Evolutionary conservation across 331 rosid species (phyloP).

Genomic region (Malus hybrid): DNA sequence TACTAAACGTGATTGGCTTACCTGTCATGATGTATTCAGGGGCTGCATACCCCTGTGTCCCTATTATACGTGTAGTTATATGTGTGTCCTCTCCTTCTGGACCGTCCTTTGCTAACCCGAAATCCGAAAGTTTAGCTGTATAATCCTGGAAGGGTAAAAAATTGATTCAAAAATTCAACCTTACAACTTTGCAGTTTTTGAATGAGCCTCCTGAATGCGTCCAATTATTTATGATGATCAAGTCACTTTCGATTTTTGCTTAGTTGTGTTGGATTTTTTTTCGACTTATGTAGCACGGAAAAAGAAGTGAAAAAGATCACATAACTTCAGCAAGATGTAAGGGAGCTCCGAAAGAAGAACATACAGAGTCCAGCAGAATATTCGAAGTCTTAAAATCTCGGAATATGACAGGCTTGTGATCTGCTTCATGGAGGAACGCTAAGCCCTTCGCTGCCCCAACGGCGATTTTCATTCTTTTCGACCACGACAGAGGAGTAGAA

Average conservation of each 20-base stretch:
- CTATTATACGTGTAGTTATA: conserved; percentile 50
- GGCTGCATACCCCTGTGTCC: conserved; percentile 73
- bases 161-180: neutral
- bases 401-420: conserved; percentile 63
- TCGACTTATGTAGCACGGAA: neutral
- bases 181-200: neutral
- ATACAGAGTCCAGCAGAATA: conserved; percentile 68
- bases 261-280: neutral
- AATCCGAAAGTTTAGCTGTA: conserved; percentile 55
- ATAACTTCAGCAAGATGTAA: neutral
- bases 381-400: conserved; percentile 83
- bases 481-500: conserved; percentile 74
- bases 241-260: neutral
- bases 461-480: conserved; percentile 75
- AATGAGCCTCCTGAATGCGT: neutral
- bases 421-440: conserved; percentile 73
- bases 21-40: conserved; percentile 58
- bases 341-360: conserved; percentile 3
- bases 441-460: conserved; percentile 80
- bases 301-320: neutral
- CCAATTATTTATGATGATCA: neutral
- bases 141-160: conserved; percentile 28
- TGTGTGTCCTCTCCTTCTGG: conserved; percentile 68
- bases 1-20: neutral
- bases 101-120: conserved; percentile 71